Evolutionary conservation across 2,329 filamentous ascomycete species (phyloP), one percentile per base, ranked within the genome.

Genomic region (Fusarium hainanense): DNA sequence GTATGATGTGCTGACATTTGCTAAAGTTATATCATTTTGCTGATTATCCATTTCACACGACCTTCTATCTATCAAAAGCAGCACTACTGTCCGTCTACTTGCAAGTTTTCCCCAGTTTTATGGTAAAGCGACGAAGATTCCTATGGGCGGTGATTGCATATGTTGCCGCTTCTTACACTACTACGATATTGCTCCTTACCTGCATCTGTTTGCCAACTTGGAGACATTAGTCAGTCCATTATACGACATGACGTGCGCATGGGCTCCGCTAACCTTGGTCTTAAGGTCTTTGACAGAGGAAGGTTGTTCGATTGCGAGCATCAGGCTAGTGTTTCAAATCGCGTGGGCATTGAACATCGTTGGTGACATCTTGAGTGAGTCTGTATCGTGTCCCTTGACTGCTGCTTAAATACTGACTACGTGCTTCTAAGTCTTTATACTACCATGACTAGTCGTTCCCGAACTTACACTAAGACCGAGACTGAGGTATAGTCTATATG

Each of bases 391-490:
- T 4, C 4, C 34, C 7, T 25, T 4, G 2, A 6, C 4, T 1
- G 4, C 6, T 7, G 6, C 8, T 6, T 14, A 4, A 3, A 2
- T 12, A 4, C 10, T 52, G 6, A 54, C 14, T 10, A 6, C 4
- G 4, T 3, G 7, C 1, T 16, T 1, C 7, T 2, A 16, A 70
- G 68, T 69, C 3, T 70, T 67, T 13, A 21, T 52, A 16, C 28
- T 70, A 2, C 68, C 68, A 4, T 70, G 68, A 66, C 47, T 70
- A 13, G 60, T 70, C 2, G 25, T 70, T 4, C 51, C 54, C 1
- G 63, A 54, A 13, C 44, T 70, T 1, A 60, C 57, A 7, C n/a
- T 70, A 4, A 47, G 34, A 10, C 41, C 34, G 14, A 27, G 37
- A 11, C 20, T 70, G 1, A 44, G 52, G 18, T 54, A 60, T 5